A percentile compares a stretch with the other conserved stretches of the same genome.
phyloP scores from a whole-genome alignment of 352 stramenopile genomes.

The Phytopythium helicoides region DNA sequence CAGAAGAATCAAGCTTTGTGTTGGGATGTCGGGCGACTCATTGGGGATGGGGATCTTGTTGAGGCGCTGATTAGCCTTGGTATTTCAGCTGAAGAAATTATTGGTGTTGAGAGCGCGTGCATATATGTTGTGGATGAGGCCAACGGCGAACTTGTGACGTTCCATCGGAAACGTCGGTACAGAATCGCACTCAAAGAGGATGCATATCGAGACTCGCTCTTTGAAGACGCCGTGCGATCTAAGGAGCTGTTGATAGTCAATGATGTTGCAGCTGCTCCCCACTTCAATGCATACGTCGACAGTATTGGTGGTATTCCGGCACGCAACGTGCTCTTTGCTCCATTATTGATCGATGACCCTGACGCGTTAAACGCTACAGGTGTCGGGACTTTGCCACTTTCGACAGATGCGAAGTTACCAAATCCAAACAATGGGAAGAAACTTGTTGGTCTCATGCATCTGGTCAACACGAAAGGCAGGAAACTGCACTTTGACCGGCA shows the following conservation, averaged over 20 bases:
- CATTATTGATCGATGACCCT: constrained; percentile 51
- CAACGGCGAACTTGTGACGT: constrained; percentile 56
- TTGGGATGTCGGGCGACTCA: constrained; percentile 58
- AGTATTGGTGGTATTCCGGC: constrained; percentile 49
- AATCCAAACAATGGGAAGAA: constrained; percentile 16
- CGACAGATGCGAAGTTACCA: no score
- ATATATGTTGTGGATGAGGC: constrained; percentile 56
- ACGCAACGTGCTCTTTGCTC: constrained; percentile 61
- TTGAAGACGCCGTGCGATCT: constrained; percentile 42
- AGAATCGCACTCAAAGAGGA: constrained; percentile 47
- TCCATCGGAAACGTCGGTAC: constrained; percentile 68
- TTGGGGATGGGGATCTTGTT: constrained; percentile 53
- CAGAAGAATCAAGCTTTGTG: constrained; percentile 76
- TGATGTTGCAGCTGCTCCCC: constrained; percentile 23
- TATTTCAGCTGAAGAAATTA: constrained; percentile 59
- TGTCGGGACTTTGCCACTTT: no score
- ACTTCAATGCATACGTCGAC: constrained; percentile 72
- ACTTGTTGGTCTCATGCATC: constrained; percentile 62
- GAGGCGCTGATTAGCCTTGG: constrained; percentile 58
- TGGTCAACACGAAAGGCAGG: constrained; percentile 69
- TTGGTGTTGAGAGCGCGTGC: constrained; percentile 62
- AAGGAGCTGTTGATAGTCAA: constrained; percentile 69
- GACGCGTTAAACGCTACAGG: neutral
- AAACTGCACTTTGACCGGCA: constrained; percentile 62
- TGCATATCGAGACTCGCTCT: constrained; percentile 48